Base-by-base conservation (phyloP, 192 early-diverging fungal species). In the Coemansia sp. region DNA sequence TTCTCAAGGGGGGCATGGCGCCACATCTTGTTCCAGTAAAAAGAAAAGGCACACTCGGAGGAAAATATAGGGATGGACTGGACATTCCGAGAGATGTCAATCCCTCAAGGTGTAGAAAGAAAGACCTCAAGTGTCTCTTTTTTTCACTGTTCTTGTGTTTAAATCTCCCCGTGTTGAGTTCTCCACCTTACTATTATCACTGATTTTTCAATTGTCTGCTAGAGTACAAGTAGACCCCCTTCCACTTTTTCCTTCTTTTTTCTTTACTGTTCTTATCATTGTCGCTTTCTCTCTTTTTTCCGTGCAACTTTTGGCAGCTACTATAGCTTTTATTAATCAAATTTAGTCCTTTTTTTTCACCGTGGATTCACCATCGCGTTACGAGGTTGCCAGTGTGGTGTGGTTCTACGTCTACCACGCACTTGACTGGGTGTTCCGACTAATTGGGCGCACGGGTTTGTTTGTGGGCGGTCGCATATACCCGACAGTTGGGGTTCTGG, bases 361-460 rank as follows among this genome's bases (percentile, higher is more conserved):
- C 55, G 55, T 77, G 75, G 75, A 71, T 57, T 63, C 57, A 34
- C 69, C 59, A 45, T 68, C 75, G 38, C 69, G 73, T 14, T 81
- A 81, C 73, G 72, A 81, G 64, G 40, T 71, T 13, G 78, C 78
- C 53, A 55, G 66, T 35, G 59, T 67, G 59, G 59, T 69, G 73
- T 81, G 78, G 78, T 81, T 69, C 60, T 81, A 75, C 63, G 11
- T 69, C 14, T 81, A 81, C 56, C 78, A 81, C 64, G 50, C 66
- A 55, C 46, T 81, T 58, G 68, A 81, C 63, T 72, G 67, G 73
- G 59, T 39, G 35, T 75, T 81, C 68, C 64, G 66, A 57, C 65
- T 55, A 48, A 71, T 70, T 60, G 71, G 72, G 34, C 66, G 66
- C 24, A 59, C 60, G 26, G 43, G 24, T 48, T 69, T 66, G 14